A percentile compares a stretch with the other conserved stretches of the same genome.
Conservation (phyloP, 345 rosid species). For the Durio zibethinus region DNA sequence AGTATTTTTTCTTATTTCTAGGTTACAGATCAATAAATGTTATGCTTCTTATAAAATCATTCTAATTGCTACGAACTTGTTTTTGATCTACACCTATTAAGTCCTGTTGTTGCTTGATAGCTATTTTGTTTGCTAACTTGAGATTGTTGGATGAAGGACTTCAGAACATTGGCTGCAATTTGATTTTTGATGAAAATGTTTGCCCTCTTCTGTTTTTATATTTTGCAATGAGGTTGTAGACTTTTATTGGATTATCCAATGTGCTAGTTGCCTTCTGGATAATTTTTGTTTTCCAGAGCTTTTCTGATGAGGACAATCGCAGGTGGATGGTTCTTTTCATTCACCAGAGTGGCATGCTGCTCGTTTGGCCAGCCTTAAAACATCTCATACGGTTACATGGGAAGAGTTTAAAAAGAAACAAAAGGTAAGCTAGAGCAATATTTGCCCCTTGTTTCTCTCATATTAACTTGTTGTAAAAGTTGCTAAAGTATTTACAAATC, state of each 20-base stretch:
- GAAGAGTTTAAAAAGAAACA: slow-evolving; percentile 87
- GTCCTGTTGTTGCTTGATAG: neutral
- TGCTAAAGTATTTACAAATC: neutral
- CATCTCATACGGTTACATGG: slow-evolving; percentile 91
- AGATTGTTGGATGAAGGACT: neutral
- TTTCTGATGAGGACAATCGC: slow-evolving; percentile 89
- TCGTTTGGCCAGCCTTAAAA: slow-evolving; percentile 96
- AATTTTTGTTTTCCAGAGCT: slow-evolving; percentile 33
- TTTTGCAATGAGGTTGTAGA: neutral
- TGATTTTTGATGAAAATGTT: neutral
- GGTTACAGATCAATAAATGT: neutral
- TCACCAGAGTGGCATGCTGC: slow-evolving; percentile 99
- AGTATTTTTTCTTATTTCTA: neutral
- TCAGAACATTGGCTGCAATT: neutral
- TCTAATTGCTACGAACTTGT: neutral
- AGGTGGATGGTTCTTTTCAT: slow-evolving; percentile 99
- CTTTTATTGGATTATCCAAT: neutral
- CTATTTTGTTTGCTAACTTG: neutral
- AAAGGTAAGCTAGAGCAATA: slow-evolving; percentile 45
- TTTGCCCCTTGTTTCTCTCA: neutral
- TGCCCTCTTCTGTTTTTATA: neutral
- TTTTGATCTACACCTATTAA: neutral
- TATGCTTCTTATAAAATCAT: neutral
- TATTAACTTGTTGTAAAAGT: neutral
- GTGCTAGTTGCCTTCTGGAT: neutral